A percentile compares a stretch with the other conserved stretches of the same genome.
Conservation (phyloP, 1,139 yeast species). For the Zygosaccharomyces pseudobailii region DNA sequence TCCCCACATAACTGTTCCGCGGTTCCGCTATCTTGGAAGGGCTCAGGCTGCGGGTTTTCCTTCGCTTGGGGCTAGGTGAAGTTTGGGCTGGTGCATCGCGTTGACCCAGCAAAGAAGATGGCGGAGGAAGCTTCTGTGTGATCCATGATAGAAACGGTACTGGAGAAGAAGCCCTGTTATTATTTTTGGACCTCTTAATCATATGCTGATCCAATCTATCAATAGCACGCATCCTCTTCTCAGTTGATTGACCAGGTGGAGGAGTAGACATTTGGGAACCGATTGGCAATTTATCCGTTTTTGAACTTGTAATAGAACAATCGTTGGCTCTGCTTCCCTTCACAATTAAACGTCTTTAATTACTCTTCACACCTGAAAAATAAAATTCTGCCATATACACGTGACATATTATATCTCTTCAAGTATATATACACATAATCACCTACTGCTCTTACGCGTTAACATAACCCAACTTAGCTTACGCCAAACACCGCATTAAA, state of each 20-base stretch:
- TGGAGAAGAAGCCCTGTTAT: slow-evolving; percentile 6
- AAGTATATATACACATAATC: too few relatives aligned
- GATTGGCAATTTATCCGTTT: background rate
- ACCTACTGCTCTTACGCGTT: too few relatives aligned
- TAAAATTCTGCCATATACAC: too few relatives aligned
- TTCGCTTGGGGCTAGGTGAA: slow-evolving; percentile 27
- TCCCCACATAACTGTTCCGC: background rate
- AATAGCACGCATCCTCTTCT: slow-evolving; percentile 20
- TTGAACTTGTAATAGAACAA: background rate
- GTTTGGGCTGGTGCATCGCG: background rate
- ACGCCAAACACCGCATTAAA: too few relatives aligned
- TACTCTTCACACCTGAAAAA: too few relatives aligned
- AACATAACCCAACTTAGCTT: too few relatives aligned
- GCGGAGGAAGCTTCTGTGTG: slow-evolving; percentile 5
- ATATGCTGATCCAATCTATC: slow-evolving; percentile 26
- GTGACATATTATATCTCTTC: too few relatives aligned
- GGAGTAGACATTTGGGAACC: slow-evolving; percentile 3
- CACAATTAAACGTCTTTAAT: too few relatives aligned
- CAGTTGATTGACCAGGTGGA: slow-evolving; percentile 5
- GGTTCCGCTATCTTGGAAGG: background rate
- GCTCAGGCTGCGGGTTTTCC: slow-evolving; percentile 8
- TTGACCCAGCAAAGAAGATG: slow-evolving; percentile 1
- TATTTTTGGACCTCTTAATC: slow-evolving; percentile 13
- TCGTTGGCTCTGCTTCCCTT: too few relatives aligned
- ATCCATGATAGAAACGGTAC: slow-evolving; percentile 4